Percentiles rank a stretch among this genome's conserved stretches.
Evolutionary conservation across 2,329 filamentous ascomycete genomes (phyloP).

Genomic region (Fusarium chlamydosporum): DNA sequence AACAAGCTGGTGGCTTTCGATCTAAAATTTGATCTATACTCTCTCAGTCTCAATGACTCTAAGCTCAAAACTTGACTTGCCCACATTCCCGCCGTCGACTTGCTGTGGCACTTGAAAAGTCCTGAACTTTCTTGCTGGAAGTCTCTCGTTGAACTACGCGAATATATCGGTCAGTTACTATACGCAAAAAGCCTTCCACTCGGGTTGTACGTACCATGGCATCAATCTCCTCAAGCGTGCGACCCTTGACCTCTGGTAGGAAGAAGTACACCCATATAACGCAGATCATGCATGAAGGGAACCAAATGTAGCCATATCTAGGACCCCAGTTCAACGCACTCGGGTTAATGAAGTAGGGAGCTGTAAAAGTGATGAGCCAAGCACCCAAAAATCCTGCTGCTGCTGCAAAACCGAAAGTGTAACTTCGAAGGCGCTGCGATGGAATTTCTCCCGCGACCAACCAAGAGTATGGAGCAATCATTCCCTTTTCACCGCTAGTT

Average conservation of each 20-base stretch:
- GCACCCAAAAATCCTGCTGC: conserved; percentile 41
- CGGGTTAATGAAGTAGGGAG: conserved; percentile 47
- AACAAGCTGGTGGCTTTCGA: too few species aligned
- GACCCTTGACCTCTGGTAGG: conserved; percentile 42
- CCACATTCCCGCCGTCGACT: not conserved
- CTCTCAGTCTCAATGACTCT: conserved; percentile 31
- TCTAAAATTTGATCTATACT: not conserved
- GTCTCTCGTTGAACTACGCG: conserved; percentile 31
- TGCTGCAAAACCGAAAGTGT: conserved; percentile 44
- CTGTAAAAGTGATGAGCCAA: conserved; percentile 47
- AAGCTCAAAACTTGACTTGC: conserved; percentile 32
- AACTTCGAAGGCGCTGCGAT: conserved; percentile 45
- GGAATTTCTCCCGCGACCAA: conserved; percentile 45
- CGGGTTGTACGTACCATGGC: conserved; percentile 28
- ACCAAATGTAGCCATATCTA: conserved; percentile 47
- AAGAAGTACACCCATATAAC: conserved; percentile 45
- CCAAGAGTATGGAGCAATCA: conserved; percentile 48
- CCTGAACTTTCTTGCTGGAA: conserved; percentile 40
- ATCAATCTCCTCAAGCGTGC: conserved; percentile 45
- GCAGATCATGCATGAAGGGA: conserved; percentile 41
- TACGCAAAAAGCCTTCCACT: fast-evolving
- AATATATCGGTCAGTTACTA: not conserved
- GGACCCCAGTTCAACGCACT: conserved; percentile 45
- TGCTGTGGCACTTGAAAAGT: conserved; percentile 11
- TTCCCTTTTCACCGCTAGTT: conserved; percentile 16